A percentile compares a stretch with the other conserved stretches of the same genome.
phyloP scores from a whole-genome alignment of 1,139 yeast genomes.

The Williopsis jadinii region DNA sequence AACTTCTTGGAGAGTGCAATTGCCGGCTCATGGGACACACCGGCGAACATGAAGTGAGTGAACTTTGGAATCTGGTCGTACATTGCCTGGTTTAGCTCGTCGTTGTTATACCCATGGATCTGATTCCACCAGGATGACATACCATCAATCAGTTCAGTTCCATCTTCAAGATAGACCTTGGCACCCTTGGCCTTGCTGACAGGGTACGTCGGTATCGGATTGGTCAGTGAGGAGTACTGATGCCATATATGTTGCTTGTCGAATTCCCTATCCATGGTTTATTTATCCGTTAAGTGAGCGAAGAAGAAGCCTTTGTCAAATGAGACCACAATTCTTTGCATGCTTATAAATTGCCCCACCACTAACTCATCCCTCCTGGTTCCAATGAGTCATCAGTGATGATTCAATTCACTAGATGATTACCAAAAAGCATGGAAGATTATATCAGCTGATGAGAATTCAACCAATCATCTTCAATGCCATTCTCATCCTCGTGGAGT shows the following conservation, averaged over 20 bases:
- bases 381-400: no score
- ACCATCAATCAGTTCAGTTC: slow-evolving; percentile 1
- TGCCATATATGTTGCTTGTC: slow-evolving; percentile 3
- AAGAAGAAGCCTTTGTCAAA: no score
- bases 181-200: slow-evolving; percentile 1
- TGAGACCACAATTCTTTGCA: no score
- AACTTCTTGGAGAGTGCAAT: slow-evolving; percentile 2
- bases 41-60: slow-evolving; percentile 3
- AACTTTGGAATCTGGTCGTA: slow-evolving; percentile 3
- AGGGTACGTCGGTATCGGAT: slow-evolving; percentile 1
- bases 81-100: slow-evolving; percentile 1
- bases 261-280: slow-evolving; percentile 1
- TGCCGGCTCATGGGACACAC: slow-evolving; percentile 2
- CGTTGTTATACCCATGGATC: slow-evolving; percentile 3
- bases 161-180: slow-evolving; percentile 1
- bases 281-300: neutral
- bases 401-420: no score
- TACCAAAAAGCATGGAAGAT: no score
- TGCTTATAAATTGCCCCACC: no score
- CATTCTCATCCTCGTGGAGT: no score
- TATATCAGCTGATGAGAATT: no score
- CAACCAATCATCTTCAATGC: no score
- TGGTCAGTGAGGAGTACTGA: slow-evolving; percentile 2
- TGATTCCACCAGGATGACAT: slow-evolving; percentile 4
- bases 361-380: no score